Evolutionary conservation across 1,284 basidiomycete genomes (phyloP), one percentile per base, ranked within the genome.

Genomic region (Boletellus sp.): DNA sequence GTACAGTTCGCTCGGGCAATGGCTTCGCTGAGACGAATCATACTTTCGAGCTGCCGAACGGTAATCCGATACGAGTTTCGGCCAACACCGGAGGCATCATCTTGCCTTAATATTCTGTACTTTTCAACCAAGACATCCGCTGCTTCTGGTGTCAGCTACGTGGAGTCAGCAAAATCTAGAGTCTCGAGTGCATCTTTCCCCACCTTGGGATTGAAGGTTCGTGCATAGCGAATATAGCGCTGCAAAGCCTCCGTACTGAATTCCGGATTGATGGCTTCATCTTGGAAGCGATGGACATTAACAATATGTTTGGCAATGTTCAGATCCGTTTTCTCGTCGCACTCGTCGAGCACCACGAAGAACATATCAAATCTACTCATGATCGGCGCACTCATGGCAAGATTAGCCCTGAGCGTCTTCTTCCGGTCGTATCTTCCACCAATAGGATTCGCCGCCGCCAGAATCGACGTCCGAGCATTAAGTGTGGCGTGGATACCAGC

Each of bases 341-440:
- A 98, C 64, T 99, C 95, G 64, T 99, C 96, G 34, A 99, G 78
- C 11, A 99, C 94, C 47, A 99, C 92, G 63, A 99, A 99, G 76
- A 99, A 99, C 53, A 99, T 69, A 68, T 99, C 96, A 66, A 99
- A 99, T 56, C 96, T 85, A 70, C 91, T 95, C 95, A 99, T 99
- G 71, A 99, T 99, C 2, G 96, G 96, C 1, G 94, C 90, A 41
- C 87, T 94, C 95, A 99, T 98, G 49, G 92, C 91, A 23, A 99
- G 87, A 67, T 99, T 99, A n/a, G 88, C 88, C 16, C 94, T 77
- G 20, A 99, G 72, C 4, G 87, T 87, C 72, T 89, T 91, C 73
- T 97, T 99, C 55, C 93, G 81, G 68, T 99, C 96, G 64, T 99
- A 99, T 45, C 96, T 77, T 10, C 96, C 95, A 7, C 94, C 91